phyloP scores from a whole-genome alignment of 2,329 filamentous ascomycete genomes.

The Hypoxylon sp. region DNA sequence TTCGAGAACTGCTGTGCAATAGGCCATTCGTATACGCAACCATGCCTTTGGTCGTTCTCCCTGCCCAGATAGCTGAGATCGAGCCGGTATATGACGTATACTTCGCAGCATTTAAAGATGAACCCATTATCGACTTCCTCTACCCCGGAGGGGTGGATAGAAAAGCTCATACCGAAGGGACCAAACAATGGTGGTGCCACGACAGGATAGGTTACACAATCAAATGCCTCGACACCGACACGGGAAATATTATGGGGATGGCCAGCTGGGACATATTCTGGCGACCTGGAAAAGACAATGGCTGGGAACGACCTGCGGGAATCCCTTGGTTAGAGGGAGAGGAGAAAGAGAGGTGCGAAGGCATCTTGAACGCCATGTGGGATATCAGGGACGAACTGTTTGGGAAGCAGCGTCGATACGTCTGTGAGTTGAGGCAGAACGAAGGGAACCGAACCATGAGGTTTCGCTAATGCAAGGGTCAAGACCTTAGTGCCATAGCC shows the following conservation, averaged over 20 bases:
- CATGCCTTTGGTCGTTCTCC: constrained; percentile 47
- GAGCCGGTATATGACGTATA: constrained; percentile 46
- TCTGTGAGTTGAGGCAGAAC: constrained; percentile 42
- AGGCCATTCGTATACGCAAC: not conserved
- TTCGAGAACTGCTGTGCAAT: constrained; percentile 1
- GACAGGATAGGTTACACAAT: constrained; percentile 40
- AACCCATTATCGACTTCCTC: constrained; percentile 33
- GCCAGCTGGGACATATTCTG: constrained; percentile 49
- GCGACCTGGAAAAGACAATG: constrained; percentile 38
- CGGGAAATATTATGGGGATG: constrained; percentile 47
- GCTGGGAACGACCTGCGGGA: constrained; percentile 43
- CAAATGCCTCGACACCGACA: constrained; percentile 47
- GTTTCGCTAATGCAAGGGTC: constrained; percentile 14
- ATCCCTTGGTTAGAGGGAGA: constrained; percentile 46
- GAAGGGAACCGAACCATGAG: not conserved
- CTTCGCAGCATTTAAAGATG: constrained; percentile 46
- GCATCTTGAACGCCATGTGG: constrained; percentile 42
- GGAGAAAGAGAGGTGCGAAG: constrained; percentile 41
- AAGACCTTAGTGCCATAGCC: constrained; percentile 48
- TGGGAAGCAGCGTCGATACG: constrained; percentile 41
- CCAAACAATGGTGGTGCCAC: constrained; percentile 33
- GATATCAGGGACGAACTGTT: constrained; percentile 48
- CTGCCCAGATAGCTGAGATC: constrained; percentile 45
- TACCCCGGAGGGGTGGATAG: constrained; percentile 37
- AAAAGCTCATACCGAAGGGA: constrained; percentile 31